Evolutionary conservation across 2,329 filamentous ascomycete species (phyloP).

Genomic region (Rhexocercosporidium sp.): DNA sequence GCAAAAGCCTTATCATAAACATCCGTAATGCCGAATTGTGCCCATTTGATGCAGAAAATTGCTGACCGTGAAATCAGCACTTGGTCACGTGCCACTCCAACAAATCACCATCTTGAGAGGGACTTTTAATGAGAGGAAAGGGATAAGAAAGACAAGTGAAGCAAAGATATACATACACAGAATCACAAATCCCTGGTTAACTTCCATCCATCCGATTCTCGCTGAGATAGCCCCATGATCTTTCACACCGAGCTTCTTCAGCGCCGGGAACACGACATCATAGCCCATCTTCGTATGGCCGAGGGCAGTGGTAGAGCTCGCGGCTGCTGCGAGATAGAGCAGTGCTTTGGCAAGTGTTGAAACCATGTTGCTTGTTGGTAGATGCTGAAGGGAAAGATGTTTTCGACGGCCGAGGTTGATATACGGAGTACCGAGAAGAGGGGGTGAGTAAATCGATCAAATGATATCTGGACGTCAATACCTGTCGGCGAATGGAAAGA

Average conservation of each 20-base stretch:
- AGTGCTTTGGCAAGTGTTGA: constrained; percentile 19
- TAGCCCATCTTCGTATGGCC: constrained; percentile 31
- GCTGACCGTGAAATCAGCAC: constrained; percentile 11
- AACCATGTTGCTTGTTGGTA: background rate
- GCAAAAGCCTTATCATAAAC: constrained; percentile 25
- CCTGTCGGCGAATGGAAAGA: no score
- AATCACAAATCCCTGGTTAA: constrained; percentile 22
- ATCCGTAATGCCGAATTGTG: constrained; percentile 21
- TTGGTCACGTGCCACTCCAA: background rate
- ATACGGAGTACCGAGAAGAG: no score
- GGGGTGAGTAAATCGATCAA: no score
- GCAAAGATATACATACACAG: constrained; percentile 16
- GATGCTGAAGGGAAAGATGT: background rate
- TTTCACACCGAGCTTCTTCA: constrained; percentile 3
- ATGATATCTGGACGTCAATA: no score
- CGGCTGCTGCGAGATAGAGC: constrained; percentile 23
- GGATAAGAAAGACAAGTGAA: background rate
- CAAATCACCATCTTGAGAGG: no score
- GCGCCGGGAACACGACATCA: constrained; percentile 23
- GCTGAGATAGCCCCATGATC: constrained; percentile 19
- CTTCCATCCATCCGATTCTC: constrained; percentile 29
- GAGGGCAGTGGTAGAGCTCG: constrained; percentile 3
- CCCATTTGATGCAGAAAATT: constrained; percentile 28
- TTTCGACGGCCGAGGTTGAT: no score
- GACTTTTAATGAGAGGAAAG: background rate